A percentile compares a stretch with the other conserved stretches of the same genome.
Evolutionary conservation across 352 stramenopile species (phyloP).

Genomic region (Pythium coloratum): DNA sequence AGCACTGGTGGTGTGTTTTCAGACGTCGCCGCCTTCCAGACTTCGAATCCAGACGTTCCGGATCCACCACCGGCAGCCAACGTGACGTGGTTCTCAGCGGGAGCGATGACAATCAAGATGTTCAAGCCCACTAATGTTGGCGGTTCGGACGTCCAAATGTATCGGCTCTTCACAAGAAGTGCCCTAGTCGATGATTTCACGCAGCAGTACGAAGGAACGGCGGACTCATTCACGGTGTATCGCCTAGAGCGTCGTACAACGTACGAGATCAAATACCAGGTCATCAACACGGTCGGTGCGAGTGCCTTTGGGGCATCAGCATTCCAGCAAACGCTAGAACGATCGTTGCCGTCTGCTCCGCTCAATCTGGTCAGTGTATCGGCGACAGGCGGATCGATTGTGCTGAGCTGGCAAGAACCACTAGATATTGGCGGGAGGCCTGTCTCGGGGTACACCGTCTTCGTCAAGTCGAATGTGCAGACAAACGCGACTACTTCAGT

Average conservation of each 20-base stretch:
- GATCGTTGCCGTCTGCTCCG: constrained; percentile 44
- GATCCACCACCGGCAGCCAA: constrained; percentile 35
- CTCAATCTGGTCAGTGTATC: constrained; percentile 28
- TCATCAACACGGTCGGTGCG: constrained; percentile 43
- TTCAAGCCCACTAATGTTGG: constrained; percentile 47
- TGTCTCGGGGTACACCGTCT: constrained; percentile 51
- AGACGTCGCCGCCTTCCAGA: constrained; percentile 24
- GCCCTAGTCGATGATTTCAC: constrained; percentile 27
- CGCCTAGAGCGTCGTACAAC: constrained; percentile 30
- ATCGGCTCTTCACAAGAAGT: constrained; percentile 39
- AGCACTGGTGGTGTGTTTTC: constrained; percentile 36
- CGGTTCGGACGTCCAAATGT: constrained; percentile 42
- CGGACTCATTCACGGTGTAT: constrained; percentile 33
- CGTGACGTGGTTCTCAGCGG: constrained; percentile 41
- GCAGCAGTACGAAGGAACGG: constrained; percentile 31
- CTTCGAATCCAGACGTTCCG: constrained; percentile 40
- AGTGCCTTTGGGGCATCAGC: constrained; percentile 36
- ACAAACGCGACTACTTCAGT: neutral
- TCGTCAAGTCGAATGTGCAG: constrained; percentile 23
- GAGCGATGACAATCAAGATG: constrained; percentile 57
- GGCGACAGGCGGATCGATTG: constrained; percentile 43
- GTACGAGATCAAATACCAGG: constrained; percentile 56
- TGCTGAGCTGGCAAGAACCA: constrained; percentile 49
- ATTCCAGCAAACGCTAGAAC: constrained; percentile 35
- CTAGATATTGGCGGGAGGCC: constrained; percentile 48